Evolutionary conservation across 2,329 filamentous ascomycete species (phyloP), one percentile per base, ranked within the genome.

Genomic region (Didymella glomerata): DNA sequence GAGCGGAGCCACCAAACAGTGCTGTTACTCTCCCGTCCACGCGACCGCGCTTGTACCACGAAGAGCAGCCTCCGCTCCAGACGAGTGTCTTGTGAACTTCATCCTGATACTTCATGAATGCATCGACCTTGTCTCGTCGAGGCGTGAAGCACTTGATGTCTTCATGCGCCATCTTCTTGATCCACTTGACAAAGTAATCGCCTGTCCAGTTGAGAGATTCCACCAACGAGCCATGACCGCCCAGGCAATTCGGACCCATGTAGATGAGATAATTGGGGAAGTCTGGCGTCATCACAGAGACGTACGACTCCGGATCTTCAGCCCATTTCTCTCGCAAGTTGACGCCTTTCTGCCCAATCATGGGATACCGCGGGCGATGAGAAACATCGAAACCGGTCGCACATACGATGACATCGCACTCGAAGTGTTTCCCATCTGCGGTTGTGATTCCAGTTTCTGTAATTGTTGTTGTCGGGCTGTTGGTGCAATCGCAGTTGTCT

Each of bases 401-500:
- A 9, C 32, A 36, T 4, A 36, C 6, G 16, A 36, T 36, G 32
- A 36, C 32, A n/a, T 36, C 32, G 16, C 32, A 36, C 7, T 36
- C 32, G 16, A 36, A 36, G 32, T 36, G 32, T 16, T 36, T 36
- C 4, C 32, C 32, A 2, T 36, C 32, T 6, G 32, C 32, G 16
- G 32, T 36, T 3, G 16, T 36, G 32, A 36, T 36, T 7, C 32
- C 32, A 36, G 32, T 36, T 16, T 36, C 32, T 36, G 32, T 36
- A 7, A 36, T 36, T 16, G 8, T 16, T 36, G 32, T 36, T 36
- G 32, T 36, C 7, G 32, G 32, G 8, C 32, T 36, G 61, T 82
- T 82, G 53, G 81, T 80, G 1, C 82, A 79, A 61, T 82, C 78
- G 3, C 82, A 79, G 47, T 83, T 83, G 22, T 74, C 68, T 59